phyloP scores from a whole-genome alignment of 805 yeast species.

The Saccharomycopsis olivae region DNA sequence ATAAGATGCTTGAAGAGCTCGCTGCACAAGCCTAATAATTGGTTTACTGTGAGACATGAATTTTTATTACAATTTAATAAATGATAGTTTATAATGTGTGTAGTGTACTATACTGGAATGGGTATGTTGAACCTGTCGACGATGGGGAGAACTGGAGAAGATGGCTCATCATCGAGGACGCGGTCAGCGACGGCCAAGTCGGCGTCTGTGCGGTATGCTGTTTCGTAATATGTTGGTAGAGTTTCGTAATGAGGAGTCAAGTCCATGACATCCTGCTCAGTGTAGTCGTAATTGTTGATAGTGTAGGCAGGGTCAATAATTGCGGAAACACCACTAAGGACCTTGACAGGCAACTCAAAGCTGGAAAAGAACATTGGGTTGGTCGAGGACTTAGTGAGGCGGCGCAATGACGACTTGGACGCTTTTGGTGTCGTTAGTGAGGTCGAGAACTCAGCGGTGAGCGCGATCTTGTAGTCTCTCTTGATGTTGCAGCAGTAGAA shows the following conservation, averaged over 20 bases:
- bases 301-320: constrained; percentile 6
- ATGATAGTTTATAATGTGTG: too few species aligned
- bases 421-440: constrained; percentile 9
- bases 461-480: constrained; percentile 7
- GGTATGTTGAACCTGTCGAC: too few species aligned
- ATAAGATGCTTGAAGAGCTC: constrained; percentile 51
- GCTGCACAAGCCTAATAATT: constrained; percentile 18
- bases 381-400: neutral
- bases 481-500: constrained; percentile 12
- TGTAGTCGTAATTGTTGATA: neutral
- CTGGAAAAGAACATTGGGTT: neutral
- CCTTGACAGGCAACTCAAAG: constrained; percentile 2
- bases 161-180: too few species aligned
- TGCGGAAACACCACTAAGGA: constrained; percentile 11
- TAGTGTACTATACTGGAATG: too few species aligned
- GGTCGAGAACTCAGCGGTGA: neutral
- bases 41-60: too few species aligned
- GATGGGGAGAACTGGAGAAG: too few species aligned
- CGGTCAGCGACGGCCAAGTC: too few species aligned
- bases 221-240: too few species aligned
- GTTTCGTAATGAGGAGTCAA: neutral
- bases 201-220: too few species aligned
- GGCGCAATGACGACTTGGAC: constrained; percentile 7
- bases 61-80: too few species aligned
- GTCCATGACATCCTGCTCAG: constrained; percentile 6